Evolutionary conservation across 2,329 filamentous ascomycete species (phyloP), one percentile per base, ranked within the genome.

Genomic region (Ophiostoma fasciatum): DNA sequence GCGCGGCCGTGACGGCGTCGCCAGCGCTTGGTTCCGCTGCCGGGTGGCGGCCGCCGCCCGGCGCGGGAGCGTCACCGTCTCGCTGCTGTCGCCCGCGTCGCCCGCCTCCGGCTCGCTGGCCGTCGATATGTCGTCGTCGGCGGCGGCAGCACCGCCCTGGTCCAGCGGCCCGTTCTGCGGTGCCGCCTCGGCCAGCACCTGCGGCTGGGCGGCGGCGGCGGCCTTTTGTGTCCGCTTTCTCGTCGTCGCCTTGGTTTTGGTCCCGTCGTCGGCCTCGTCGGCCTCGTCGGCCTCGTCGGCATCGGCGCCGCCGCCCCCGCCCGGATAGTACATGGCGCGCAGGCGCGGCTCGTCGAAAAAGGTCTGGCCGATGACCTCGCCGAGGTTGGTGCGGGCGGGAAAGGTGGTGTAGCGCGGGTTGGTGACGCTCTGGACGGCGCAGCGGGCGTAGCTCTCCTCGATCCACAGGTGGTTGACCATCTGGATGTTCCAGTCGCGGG

Each of bases 381-480:
- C 82, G 6, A 98, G 66, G 52, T 98, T 96, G 3, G 88, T 96
- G 38, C 85, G 72, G 10, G 71, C 68, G 13, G 90, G 90, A 46
- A 96, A 98, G 51, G 85, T 78, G 1, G 71, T 83, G 52, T 93
- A 98, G 43, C 79, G 78, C 8, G 70, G 64, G 35, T 82, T 72
- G 4, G 80, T 79, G 17, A 87, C 60, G 1, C 73, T 71, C 52
- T 83, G 79, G 39, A 79, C 62, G 50, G 81, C 70, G 61, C 85
- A 94, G 52, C 81, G 84, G 2, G 88, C 84, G 51, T 96, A 98
- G 56, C 85, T 92, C 51, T 98, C 90, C 56, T 98, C 90, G 31
- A 98, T 69, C 90, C 90, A 98, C 1, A 98, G 66, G 53, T 98
- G 90, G 54, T 96, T 98, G 48, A 94, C 64, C 48, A 94, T 79